Evolutionary conservation across 2,329 filamentous ascomycete genomes (phyloP).

Genomic region (Raffaelea albimanens): DNA sequence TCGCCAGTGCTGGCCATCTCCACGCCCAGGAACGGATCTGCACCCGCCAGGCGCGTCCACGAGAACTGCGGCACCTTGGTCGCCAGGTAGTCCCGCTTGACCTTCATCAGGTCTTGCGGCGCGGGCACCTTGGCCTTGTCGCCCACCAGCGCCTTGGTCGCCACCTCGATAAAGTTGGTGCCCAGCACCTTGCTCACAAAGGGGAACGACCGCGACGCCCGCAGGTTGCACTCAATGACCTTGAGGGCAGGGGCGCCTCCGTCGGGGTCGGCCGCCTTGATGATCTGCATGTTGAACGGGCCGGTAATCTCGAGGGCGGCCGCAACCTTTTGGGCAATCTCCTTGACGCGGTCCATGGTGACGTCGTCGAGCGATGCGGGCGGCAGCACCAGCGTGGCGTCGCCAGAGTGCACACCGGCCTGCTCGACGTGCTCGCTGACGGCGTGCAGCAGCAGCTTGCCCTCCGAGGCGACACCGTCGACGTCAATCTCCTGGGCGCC

Average conservation of each 20-base stretch:
- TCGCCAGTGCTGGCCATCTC: constrained; percentile 97
- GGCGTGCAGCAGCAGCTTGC: constrained; percentile 82
- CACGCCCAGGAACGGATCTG: constrained; percentile 93
- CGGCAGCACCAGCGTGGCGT: constrained; percentile 88
- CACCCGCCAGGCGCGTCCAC: constrained; percentile 94
- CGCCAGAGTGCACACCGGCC: constrained; percentile 95
- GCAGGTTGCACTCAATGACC: constrained; percentile 97
- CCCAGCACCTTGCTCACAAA: constrained; percentile 99
- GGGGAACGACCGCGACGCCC: constrained; percentile 91
- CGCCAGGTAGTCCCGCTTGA: constrained; percentile 84
- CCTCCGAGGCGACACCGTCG: constrained; percentile 80
- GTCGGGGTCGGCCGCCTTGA: constrained; percentile 90
- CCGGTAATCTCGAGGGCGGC: constrained; percentile 96
- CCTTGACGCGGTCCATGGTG: constrained; percentile 82
- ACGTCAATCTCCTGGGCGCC: constrained; percentile 94
- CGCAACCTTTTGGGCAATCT: constrained; percentile 91
- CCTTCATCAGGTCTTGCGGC: constrained; percentile 77
- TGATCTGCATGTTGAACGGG: constrained; percentile 99
- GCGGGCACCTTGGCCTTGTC: constrained; percentile 68
- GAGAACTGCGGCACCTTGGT: constrained; percentile 99
- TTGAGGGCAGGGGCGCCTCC: constrained; percentile 78
- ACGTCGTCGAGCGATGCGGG: constrained; percentile 68
- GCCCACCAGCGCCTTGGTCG: constrained; percentile 83
- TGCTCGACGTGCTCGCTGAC: constrained; percentile 95
- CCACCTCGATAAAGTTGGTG: constrained; percentile 91